These are phyloP conservation scores for Botrytis squamosa DNA, from an alignment of 2,329 filamentous ascomycete genomes.

Conservation along the genomic window DNA sequence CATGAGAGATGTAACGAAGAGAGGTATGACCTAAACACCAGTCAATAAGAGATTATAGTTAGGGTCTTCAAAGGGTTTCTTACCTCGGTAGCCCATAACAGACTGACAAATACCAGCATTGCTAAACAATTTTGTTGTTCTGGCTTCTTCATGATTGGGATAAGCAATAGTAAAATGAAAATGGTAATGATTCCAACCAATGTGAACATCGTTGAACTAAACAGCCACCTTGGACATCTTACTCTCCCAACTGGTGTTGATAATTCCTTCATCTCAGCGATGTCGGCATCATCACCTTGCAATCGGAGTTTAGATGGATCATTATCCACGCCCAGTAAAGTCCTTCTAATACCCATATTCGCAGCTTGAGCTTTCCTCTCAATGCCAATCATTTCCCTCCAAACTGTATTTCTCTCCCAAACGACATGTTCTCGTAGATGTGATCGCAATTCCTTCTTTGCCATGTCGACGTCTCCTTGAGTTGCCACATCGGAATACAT, in stretches of 20 bases:
- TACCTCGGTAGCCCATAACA: slow-evolving; percentile 96
- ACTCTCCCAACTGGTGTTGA: slow-evolving; percentile 77
- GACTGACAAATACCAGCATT: slow-evolving; percentile 87
- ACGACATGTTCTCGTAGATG: slow-evolving; percentile 96
- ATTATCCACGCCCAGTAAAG: slow-evolving; percentile 73
- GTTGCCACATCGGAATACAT: slow-evolving; percentile 82
- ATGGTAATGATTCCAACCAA: slow-evolving; percentile 68
- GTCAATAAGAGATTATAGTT: slow-evolving; percentile 25
- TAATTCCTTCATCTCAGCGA: slow-evolving; percentile 64
- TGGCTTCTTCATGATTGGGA: slow-evolving; percentile 79
- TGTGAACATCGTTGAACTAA: slow-evolving; percentile 77
- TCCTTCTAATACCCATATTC: slow-evolving; percentile 75
- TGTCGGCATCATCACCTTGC: slow-evolving; percentile 78
- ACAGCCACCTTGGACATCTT: slow-evolving; percentile 74
- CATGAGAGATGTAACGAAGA: slow-evolving; percentile 92
- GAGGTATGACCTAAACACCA: slow-evolving; percentile 73
- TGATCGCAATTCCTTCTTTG: slow-evolving; percentile 81
- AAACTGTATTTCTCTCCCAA: slow-evolving; percentile 98
- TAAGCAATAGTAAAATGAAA: slow-evolving; percentile 70
- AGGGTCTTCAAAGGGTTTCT: slow-evolving; percentile 36
- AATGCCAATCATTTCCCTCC: slow-evolving; percentile 98
- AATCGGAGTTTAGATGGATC: slow-evolving; percentile 67
- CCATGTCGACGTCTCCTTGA: slow-evolving; percentile 71
- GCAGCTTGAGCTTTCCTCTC: slow-evolving; percentile 94
- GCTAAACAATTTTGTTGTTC: slow-evolving; percentile 97